Percentiles rank a stretch among this genome's conserved stretches.
phyloP scores from a whole-genome alignment of 2,329 filamentous ascomycete genomes.

The Drechslerella dactyloides region DNA sequence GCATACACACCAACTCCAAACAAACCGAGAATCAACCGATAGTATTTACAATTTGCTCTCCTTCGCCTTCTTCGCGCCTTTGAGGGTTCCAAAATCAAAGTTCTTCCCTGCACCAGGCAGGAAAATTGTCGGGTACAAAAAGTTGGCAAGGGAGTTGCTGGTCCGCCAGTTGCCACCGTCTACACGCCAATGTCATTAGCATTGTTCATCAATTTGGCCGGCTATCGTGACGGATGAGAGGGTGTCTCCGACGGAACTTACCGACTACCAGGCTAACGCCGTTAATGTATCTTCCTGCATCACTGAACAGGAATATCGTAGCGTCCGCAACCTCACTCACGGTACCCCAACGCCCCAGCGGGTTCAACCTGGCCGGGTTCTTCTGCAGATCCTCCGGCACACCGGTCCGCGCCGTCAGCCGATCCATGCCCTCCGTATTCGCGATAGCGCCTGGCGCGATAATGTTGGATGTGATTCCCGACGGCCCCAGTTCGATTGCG shows the following conservation, averaged over 20 bases:
- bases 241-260: too few relatives aligned
- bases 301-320: constrained; percentile 85
- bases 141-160: constrained; percentile 19
- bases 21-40: too few relatives aligned
- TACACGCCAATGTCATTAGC: constrained; percentile 13
- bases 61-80: constrained; percentile 38
- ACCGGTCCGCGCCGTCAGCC: constrained; percentile 60
- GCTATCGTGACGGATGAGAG: constrained; percentile 55
- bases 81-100: constrained; percentile 32
- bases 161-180: constrained; percentile 46
- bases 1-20: too few relatives aligned
- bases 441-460: constrained; percentile 86
- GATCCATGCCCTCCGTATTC: constrained; percentile 79
- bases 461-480: constrained; percentile 84
- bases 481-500: constrained; percentile 86
- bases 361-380: constrained; percentile 63
- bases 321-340: constrained; percentile 91
- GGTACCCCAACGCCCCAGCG: constrained; percentile 76
- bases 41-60: constrained; percentile 34
- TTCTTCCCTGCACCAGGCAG: constrained; percentile 28
- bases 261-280: constrained; percentile 80
- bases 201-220: constrained; percentile 44
- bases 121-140: constrained; percentile 37
- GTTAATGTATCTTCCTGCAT: constrained; percentile 84
- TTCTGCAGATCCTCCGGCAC: constrained; percentile 56